Base-by-base conservation (phyloP, 2,329 filamentous ascomycete species). In the Ophiocordyceps camponoti-rufipedis region DNA sequence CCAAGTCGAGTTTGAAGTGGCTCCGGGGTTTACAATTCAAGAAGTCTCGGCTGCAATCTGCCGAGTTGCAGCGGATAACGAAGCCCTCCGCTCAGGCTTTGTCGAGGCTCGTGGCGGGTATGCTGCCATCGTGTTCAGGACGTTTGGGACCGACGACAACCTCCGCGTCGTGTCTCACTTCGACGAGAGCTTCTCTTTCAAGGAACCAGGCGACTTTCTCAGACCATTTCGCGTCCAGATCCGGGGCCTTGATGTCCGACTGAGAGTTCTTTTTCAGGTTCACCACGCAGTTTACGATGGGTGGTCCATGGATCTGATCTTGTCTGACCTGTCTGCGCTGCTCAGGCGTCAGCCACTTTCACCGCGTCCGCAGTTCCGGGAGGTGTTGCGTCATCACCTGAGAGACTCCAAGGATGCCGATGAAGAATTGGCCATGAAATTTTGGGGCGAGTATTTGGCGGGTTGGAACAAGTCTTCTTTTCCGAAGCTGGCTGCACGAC, bases 281-380 rank as follows among this genome's bases (percentile, higher is more conserved):
- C 87, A 94, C 56, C 88, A 95, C 60, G 78, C 85, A 1, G 58
- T 93, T 1, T 95, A 94, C 55, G 88, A 95, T 59, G 88, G 87
- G n/a, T 95, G 88, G 88, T 88, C 86, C 0, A 72, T 87, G 55
- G 82, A 94, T 44, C 66, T 89, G 29, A 61, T 93, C 0, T 53
- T 85, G 13, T 64, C 71, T 28, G 85, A 94, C 56, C 62, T 94
- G 5, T 67, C 72, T 4, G 55, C 54, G 0, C 51, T 82, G 1
- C 54, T 82, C 0, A 44, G 44, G 28, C 55, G 57, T 9, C 45
- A 49, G 1, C 13, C 44, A 5, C 49, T 63, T 1, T 35, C 51
- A 0, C 40, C 52, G 1, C 68, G 79, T 28, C 74, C 76, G 1
- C 68, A 77, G 28, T 94, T 85, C 52, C 62, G 67, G 0, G 55